Evolutionary conservation across 139 green algal genomes (phyloP), one percentile per base, ranked within the genome.

Genomic region (Parachlorella kessleri): DNA sequence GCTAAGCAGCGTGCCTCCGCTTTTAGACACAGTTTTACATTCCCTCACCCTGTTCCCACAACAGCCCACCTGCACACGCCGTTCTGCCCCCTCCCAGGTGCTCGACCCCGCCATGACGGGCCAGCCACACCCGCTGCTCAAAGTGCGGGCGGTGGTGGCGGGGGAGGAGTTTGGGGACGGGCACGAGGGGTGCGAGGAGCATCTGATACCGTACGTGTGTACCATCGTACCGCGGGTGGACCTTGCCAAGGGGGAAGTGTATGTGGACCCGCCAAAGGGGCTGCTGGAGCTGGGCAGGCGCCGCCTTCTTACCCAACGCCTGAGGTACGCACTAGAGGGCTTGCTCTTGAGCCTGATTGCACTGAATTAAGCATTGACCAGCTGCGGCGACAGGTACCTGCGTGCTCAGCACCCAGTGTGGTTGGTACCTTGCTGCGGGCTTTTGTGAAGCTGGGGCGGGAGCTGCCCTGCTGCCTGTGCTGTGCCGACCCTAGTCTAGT

Each of bases 201-300:
- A 81, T 66, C 48, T 75, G 2, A 75, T 81, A 24, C 76, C 76
- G 3, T 81, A 37, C 53, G 76, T 81, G 35, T 37, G 64, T 2
- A 37, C 59, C 18, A 81, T 81, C 28, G 76, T 81, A 35, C 66
- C 76, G 4, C 26, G 36, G 21, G 30, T 75, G 2, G 76, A 81
- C 76, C n/a, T 39, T 6, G 24, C 26, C 66, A 75, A 66, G 42
- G 63, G 65, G 5, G 55, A 14, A 7, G 66, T 76, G 72, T 65
- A 55, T 10, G 38, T 88, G 5, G 42, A 71, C 5, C 83, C 70
- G 14, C 79, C 83, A 2, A 0, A 38, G 0, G 83, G 83, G 6
- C 48, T 88, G 24, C 67, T 85, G 48, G 75, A 86, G 18, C 76
- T 88, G 32, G 80, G 83, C n/a, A 39, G 76, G 35, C 79, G 76